A percentile compares a stretch with the other conserved stretches of the same genome.
Conservation (phyloP, 176 grass and related monocot species). For the Chrysopogon serrulatus region DNA sequence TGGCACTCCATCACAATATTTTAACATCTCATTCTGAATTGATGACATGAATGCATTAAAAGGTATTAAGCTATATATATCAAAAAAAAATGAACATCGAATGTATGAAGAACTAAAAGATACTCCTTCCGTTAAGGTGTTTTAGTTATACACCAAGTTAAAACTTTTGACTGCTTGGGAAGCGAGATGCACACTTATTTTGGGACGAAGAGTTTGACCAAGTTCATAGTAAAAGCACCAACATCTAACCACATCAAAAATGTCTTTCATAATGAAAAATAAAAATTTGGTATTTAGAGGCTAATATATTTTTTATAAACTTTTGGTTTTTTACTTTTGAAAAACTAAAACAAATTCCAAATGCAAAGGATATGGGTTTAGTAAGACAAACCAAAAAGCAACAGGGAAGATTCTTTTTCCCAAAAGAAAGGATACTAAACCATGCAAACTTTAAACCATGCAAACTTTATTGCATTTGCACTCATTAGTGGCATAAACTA, state of each 20-base stretch:
- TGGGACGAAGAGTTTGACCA: no score
- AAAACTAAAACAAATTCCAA: background rate
- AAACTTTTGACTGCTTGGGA: no score
- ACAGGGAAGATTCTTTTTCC: background rate
- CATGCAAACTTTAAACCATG: background rate
- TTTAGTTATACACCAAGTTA: background rate
- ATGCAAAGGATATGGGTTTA: background rate
- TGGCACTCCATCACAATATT: background rate
- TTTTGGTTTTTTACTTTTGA: no score
- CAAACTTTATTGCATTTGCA: background rate
- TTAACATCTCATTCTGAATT: background rate
- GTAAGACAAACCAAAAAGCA: background rate
- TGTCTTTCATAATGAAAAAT: background rate
- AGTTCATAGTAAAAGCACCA: background rate
- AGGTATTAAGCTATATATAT: background rate
- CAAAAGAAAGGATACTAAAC: background rate
- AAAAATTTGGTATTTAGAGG: background rate
- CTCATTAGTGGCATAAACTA: constrained; percentile 4
- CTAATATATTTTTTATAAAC: background rate
- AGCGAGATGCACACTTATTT: no score
- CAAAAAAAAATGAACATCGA: background rate
- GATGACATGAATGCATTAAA: background rate
- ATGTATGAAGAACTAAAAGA: background rate
- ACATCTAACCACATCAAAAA: background rate
- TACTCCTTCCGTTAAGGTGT: background rate